phyloP scores from a whole-genome alignment of 176 grass and related monocot species.

The Bothriochloa decipiens region DNA sequence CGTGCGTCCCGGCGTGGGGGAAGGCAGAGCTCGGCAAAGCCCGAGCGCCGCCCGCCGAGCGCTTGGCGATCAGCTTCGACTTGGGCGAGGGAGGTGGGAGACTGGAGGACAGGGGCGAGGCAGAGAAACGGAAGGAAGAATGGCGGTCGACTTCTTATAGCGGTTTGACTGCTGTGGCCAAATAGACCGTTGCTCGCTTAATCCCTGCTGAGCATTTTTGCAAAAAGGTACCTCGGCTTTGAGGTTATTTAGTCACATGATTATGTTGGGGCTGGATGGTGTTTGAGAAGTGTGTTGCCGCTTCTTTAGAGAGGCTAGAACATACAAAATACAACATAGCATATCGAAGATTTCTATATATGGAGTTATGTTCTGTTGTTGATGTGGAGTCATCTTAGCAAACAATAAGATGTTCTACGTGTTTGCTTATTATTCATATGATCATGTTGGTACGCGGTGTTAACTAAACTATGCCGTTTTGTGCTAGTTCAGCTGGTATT shows the following conservation, averaged over 20 bases:
- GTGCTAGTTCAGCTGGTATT: too few species aligned
- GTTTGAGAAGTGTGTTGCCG: neutral
- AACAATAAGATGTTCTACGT: too few species aligned
- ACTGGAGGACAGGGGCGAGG: neutral
- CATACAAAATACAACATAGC: too few species aligned
- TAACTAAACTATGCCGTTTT: too few species aligned
- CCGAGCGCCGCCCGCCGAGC: neutral
- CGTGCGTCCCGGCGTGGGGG: neutral
- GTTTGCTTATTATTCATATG: too few species aligned
- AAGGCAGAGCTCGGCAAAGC: neutral
- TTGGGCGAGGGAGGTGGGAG: neutral
- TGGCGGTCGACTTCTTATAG: slow-evolving; percentile 19
- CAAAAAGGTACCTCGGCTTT: neutral
- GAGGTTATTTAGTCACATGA: neutral
- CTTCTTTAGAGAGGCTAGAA: neutral
- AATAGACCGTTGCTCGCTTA: slow-evolving; percentile 29
- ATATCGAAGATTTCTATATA: too few species aligned
- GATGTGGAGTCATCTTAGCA: too few species aligned
- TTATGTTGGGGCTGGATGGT: neutral
- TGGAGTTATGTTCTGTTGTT: too few species aligned
- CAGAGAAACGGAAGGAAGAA: neutral
- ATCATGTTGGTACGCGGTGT: too few species aligned
- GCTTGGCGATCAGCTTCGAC: slow-evolving; percentile 21
- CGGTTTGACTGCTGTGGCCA: slow-evolving; percentile 24
- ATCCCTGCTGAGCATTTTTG: neutral